Percentiles rank a stretch among this genome's conserved stretches.
Conservation (phyloP, 257 asterid species). For the Ajuga chamaepitys region DNA sequence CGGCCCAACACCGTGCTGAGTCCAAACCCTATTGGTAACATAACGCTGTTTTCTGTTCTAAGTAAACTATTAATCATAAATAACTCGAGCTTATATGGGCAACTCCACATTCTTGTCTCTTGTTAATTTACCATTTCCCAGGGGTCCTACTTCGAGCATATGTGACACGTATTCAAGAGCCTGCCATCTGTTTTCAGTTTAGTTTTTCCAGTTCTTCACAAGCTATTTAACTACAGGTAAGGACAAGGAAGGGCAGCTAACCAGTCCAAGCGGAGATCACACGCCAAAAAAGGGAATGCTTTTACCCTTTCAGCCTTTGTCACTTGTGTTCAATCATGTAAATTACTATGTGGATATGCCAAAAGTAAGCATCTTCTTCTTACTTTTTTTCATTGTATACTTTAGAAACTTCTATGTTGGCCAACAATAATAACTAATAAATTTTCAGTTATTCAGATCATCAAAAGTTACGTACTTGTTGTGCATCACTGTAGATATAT, state of each 20-base stretch:
- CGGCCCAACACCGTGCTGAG: too few species aligned
- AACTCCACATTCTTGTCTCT: too few species aligned
- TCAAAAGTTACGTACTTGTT: not conserved
- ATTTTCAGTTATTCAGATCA: not conserved
- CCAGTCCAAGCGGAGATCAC: not conserved
- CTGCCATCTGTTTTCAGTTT: not conserved
- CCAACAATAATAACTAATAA: not conserved
- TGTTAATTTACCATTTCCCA: not conserved
- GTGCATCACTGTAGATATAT: too few species aligned
- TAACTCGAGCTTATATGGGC: too few species aligned
- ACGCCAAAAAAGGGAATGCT: conserved; percentile 33
- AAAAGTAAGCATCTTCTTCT: conserved; percentile 22
- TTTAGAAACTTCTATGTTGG: not conserved
- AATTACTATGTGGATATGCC: conserved; percentile 53
- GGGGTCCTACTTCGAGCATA: too few species aligned
- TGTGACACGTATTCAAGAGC: not conserved
- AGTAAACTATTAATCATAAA: too few species aligned
- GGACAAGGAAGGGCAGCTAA: not conserved
- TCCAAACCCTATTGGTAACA: too few species aligned
- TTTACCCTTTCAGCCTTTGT: conserved; percentile 46
- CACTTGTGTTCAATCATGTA: conserved; percentile 35
- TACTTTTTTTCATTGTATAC: not conserved
- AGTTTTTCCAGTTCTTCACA: not conserved
- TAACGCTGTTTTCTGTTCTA: too few species aligned
- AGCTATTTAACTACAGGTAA: conserved; percentile 4